These are phyloP conservation scores for Paulownia fortunei DNA, from an alignment of 257 asterid species.

Conservation along the genomic window DNA sequence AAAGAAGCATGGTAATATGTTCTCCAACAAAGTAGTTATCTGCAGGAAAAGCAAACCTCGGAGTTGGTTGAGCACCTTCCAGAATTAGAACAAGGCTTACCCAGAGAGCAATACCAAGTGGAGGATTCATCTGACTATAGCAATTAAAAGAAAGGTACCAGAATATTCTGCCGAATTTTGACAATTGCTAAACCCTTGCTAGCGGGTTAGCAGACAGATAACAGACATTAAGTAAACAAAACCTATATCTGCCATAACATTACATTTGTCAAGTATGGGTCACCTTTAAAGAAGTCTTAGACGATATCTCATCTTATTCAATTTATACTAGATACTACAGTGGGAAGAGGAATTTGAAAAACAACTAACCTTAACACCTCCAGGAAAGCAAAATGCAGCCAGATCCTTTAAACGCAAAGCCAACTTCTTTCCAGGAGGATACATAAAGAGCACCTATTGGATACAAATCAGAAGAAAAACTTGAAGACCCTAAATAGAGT, in stretches of 20 bases:
- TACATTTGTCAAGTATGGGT: not conserved
- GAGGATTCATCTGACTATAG: not conserved
- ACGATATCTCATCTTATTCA: constrained; percentile 13
- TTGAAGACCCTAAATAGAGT: constrained; percentile 6
- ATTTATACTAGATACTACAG: not conserved
- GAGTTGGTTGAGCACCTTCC: not conserved
- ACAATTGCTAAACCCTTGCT: not conserved
- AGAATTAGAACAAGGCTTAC: too few species aligned
- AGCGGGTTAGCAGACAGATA: not conserved
- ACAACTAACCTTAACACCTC: constrained; percentile 76
- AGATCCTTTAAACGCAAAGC: constrained; percentile 69
- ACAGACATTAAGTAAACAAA: not conserved
- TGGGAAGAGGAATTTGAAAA: constrained; percentile 13
- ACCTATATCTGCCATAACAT: not conserved
- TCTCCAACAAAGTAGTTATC: constrained; percentile 1
- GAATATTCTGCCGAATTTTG: not conserved
- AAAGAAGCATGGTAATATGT: not conserved
- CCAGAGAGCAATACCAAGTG: not conserved
- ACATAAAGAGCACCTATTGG: constrained; percentile 73
- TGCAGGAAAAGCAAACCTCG: not conserved
- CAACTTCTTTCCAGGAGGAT: constrained; percentile 82
- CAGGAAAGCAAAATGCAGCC: constrained; percentile 93
- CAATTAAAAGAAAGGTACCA: not conserved
- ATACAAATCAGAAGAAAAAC: constrained; percentile 22
- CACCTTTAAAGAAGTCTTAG: not conserved